These are phyloP conservation scores for Mortierella claussenii DNA, from an alignment of 192 early-diverging fungal species.

Conservation along the genomic window DNA sequence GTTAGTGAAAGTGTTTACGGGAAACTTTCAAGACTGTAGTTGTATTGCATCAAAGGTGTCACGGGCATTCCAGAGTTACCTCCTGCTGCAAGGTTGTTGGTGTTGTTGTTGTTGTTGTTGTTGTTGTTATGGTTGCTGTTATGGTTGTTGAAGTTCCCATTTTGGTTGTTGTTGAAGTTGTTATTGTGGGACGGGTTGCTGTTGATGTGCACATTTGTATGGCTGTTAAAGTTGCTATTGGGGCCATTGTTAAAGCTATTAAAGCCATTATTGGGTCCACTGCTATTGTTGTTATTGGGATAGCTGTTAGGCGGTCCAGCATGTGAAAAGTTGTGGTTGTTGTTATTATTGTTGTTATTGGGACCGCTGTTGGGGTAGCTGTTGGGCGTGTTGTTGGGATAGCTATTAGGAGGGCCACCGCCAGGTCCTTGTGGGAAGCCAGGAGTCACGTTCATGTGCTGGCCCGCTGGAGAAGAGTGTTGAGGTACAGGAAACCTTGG, in stretches of 20 bases:
- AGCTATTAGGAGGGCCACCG: slow-evolving; percentile 11
- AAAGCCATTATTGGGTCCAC: slow-evolving; percentile 6
- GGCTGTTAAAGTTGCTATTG: slow-evolving; percentile 8
- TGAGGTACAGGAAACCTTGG: slow-evolving; percentile 13
- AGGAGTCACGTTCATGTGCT: neutral
- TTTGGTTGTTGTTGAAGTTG: slow-evolving; percentile 8
- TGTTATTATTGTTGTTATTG: slow-evolving; percentile 5
- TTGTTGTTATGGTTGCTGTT: slow-evolving; percentile 11
- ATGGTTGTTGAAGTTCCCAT: neutral
- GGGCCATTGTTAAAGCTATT: slow-evolving; percentile 15
- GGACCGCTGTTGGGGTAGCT: slow-evolving; percentile 7
- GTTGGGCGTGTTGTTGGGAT: slow-evolving; percentile 18
- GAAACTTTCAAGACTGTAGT: slow-evolving; percentile 39
- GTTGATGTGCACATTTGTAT: neutral
- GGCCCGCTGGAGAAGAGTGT: slow-evolving; percentile 7
- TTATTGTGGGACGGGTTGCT: slow-evolving; percentile 8
- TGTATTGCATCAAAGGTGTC: slow-evolving; percentile 44
- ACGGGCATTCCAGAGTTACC: slow-evolving; percentile 25
- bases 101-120: slow-evolving; percentile 8
- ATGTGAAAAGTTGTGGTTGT: slow-evolving; percentile 3
- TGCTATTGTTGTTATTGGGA: slow-evolving; percentile 9
- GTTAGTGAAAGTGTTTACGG: no score
- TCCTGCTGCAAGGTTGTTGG: slow-evolving; percentile 4
- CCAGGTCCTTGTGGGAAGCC: slow-evolving; percentile 27
- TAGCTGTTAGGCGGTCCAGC: neutral